Percentiles rank a stretch among this genome's conserved stretches.
Evolutionary conservation across 2,329 filamentous ascomycete species (phyloP).

Genomic region (Trichoderma asperellum): DNA sequence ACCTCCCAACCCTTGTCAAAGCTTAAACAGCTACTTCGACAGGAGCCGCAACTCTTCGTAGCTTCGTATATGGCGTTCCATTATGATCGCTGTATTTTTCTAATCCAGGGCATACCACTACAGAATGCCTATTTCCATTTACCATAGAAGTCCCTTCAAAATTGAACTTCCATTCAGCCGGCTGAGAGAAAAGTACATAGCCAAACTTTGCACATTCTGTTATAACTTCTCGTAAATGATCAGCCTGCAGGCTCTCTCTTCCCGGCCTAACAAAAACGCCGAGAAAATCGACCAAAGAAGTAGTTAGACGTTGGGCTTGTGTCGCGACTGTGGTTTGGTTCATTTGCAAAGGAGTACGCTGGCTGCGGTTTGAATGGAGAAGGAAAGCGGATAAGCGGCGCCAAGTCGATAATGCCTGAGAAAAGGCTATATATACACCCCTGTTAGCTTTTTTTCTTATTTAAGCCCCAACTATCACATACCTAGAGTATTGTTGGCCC

Average conservation of each 20-base stretch:
- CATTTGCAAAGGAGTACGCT: slow-evolving; percentile 42
- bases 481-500: neutral
- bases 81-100: slow-evolving; percentile 38
- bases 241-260: neutral
- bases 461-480: accelerated
- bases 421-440: neutral
- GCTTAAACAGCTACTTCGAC: neutral
- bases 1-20: neutral
- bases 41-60: slow-evolving; percentile 34
- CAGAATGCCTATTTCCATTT: neutral
- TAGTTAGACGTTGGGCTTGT: neutral
- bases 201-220: slow-evolving; percentile 48
- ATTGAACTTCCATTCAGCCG: slow-evolving; percentile 44
- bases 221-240: slow-evolving; percentile 47
- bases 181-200: slow-evolving; percentile 49
- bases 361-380: slow-evolving; percentile 45
- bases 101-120: slow-evolving; percentile 37
- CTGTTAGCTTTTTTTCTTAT: neutral
- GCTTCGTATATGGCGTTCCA: slow-evolving; percentile 32
- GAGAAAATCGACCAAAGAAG: neutral
- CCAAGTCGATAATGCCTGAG: slow-evolving; percentile 47
- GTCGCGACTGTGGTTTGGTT: slow-evolving; percentile 38
- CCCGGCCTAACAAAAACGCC: neutral
- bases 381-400: slow-evolving; percentile 49
- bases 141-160: slow-evolving; percentile 28